A percentile compares a stretch with the other conserved stretches of the same genome.
These are phyloP conservation scores for Trypanosoma platydactyli DNA, from an alignment of 208 protist species.

Conservation along the genomic window DNA sequence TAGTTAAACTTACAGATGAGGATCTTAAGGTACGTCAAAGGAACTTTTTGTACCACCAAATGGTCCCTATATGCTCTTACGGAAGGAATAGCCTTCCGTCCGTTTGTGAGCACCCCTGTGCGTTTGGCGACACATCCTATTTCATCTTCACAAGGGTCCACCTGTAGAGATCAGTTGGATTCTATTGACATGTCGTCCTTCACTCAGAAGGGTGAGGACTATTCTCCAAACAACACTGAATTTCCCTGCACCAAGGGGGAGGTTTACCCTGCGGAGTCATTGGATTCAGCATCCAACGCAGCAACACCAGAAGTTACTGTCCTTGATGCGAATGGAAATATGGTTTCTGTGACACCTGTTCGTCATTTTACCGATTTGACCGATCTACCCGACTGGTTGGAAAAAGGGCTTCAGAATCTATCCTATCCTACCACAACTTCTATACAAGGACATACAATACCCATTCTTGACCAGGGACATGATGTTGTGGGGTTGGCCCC, in stretches of 20 bases:
- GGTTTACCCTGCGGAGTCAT: not conserved
- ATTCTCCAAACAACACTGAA: not conserved
- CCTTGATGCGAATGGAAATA: conserved; percentile 41
- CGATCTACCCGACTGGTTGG: conserved; percentile 61
- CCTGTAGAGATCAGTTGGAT: conserved; percentile 14
- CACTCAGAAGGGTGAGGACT: not conserved
- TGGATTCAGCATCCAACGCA: not conserved
- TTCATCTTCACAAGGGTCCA: not conserved
- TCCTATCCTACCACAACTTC: conserved; percentile 72
- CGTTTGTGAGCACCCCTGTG: conserved; percentile 10
- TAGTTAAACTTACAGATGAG: conserved; percentile 38
- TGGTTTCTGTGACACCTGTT: conserved; percentile 60
- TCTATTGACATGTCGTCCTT: conserved; percentile 2
- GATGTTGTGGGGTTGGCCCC: conserved; percentile 97
- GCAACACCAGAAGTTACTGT: conserved; percentile 46
- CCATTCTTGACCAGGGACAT: conserved; percentile 79
- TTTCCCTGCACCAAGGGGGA: not conserved
- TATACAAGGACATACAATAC: conserved; percentile 90
- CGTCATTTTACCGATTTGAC: conserved; percentile 55
- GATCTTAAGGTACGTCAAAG: conserved; percentile 21
- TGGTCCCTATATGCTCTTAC: not conserved
- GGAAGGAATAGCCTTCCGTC: not conserved
- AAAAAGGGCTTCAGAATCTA: conserved; percentile 48
- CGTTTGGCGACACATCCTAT: not conserved
- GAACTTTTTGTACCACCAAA: not conserved